phyloP scores from a whole-genome alignment of 2,329 filamentous ascomycete genomes.

The Microdochium trichocladiopsis region DNA sequence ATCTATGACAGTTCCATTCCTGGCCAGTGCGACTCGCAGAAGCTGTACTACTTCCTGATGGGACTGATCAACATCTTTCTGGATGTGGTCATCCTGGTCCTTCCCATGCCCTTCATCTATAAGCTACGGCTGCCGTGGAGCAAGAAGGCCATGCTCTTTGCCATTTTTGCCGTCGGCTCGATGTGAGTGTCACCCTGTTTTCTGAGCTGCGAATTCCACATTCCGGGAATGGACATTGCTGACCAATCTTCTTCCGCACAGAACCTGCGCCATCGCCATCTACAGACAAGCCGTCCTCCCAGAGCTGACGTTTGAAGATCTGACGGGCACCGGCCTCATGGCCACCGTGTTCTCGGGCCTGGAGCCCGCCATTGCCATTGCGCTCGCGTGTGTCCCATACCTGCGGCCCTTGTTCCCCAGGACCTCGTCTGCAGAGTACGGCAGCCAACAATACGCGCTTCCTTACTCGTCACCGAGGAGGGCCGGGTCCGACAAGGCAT shows the following conservation, averaged over 20 bases:
- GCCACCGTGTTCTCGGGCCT: constrained; percentile 3
- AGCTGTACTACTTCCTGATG: not conserved
- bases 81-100: not conserved
- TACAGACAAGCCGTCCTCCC: constrained; percentile 4
- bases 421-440: too few species aligned
- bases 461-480: too few species aligned
- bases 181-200: constrained; percentile 1
- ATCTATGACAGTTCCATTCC: not conserved
- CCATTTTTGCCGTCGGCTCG: constrained; percentile 5
- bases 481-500: too few species aligned
- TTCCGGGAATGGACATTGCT: too few species aligned
- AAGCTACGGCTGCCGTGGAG: not conserved
- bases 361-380: constrained; percentile 4
- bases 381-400: constrained; percentile 5
- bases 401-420: constrained; percentile 1
- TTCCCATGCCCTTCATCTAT: not conserved
- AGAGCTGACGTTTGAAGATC: not conserved
- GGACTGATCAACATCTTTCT: not conserved
- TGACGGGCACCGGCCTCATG: constrained; percentile 2
- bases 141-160: constrained; percentile 4
- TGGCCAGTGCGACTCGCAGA: not conserved
- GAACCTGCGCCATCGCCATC: constrained; percentile 5
- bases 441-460: too few species aligned
- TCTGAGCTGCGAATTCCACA: too few species aligned
- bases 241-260: not conserved